Evolutionary conservation across 2,329 filamentous ascomycete species (phyloP), one percentile per base, ranked within the genome.

Genomic region (Fusarium napiforme): DNA sequence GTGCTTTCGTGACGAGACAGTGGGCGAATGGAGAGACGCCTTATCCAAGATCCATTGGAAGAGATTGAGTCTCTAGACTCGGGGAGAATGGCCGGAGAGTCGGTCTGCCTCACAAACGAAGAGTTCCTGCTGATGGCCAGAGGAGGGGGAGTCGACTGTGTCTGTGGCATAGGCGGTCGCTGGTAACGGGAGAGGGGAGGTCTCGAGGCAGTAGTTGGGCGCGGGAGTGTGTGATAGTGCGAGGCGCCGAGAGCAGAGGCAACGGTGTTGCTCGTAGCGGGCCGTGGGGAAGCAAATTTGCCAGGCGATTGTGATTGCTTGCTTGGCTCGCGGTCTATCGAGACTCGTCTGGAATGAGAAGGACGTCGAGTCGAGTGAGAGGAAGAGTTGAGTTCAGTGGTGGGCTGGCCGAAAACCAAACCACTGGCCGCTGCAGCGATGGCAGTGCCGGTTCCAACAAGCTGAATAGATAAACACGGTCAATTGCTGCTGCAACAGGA

Each of bases 21-120:
- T 26, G 91, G 91, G 30, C 92, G 88, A 49, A 89, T 85, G 30
- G 93, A 93, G 43, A 95, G 83, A 56, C 92, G 89, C 75, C 90
- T 89, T 72, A 94, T 90, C 93, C 93, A 95, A 34, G 92, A 93
- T 61, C 89, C 85, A 78, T 85, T 87, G 39, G 89, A 91, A 21
- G 90, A 91, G 39, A 87, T 76, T 7, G 90, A 92, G 76, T 90
- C 88, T 72, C 89, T 84, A 43, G 82, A 79, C 72, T 90, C 87
- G 18, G 81, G 81, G 28, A 81, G 80, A 26, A 81, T 78, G 32
- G 81, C 78, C 36, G 79, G 72, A 50, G 78, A 75, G 47, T 87
- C 85, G 43, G 78, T 77, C 39, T 80, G 80, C 62, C 81, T 84
- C 56, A 83, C 81, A 46, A 85, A 79, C 2, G 86, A 86, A 30